Evolutionary conservation across 352 stramenopile genomes (phyloP), one percentile per base, ranked within the genome.

Genomic region (Pythium vanterpoolii): DNA sequence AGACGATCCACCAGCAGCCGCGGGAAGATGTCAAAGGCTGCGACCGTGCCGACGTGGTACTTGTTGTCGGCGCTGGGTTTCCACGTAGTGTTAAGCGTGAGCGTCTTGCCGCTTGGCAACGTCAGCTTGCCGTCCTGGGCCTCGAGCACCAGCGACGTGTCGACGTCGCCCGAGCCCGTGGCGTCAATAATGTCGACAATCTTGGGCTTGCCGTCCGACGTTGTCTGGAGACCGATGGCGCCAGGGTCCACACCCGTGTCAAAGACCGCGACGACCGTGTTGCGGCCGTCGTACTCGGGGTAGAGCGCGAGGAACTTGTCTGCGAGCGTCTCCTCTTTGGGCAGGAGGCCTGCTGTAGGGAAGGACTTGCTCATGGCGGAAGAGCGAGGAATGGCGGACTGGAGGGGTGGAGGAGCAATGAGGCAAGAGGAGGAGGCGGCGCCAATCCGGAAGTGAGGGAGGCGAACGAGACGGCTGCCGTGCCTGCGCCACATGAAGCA

Each of bases 211-310:
- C 91, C 91, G 71, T 96, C 86, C 9, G 79, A 65, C 40, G 89
- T 96, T 27, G 74, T 79, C 62, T 93, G 84, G 16, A 98, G 71
- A 2, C 93, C 93, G 33, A 79, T 76, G 0, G 95, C 94, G 3
- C 85, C 90, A 0, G 93, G 91, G 68, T 99, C 96, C 55, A 98
- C 90, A 42, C 96, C 96, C 24, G 96, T 98, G 79, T 99, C 96
- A 43, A 99, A 85, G 62, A 99, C 92, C n/a, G 87, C 93, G 33
- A 98, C 93, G 16, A 96, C 79, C 0, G 98, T 79, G 60, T 87
- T 84, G 46, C 84, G 81, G 8, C 96, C 96, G 77, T 98, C 92
- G 63, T 82, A 95, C n/a, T 77, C 54, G 13, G 93, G 91, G 62
- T 95, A 86, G 21, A 75, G 66, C 52, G 81, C 48, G 30, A 97